Evolutionary conservation across 2,329 filamentous ascomycete species (phyloP), one percentile per base, ranked within the genome.

Genomic region (Arthroderma uncinatum): DNA sequence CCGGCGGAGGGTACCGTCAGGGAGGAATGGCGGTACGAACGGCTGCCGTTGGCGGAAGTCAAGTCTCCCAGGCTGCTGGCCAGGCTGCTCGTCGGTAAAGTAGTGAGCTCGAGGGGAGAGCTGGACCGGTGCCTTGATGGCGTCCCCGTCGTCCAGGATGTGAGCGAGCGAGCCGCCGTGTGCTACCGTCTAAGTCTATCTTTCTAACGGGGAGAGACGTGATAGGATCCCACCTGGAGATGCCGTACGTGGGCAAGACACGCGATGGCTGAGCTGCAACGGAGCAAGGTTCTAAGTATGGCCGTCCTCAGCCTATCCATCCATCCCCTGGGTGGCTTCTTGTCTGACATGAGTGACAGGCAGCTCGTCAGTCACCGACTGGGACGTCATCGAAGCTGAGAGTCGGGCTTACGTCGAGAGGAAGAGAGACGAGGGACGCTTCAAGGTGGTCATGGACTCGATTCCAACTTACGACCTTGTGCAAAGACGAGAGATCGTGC

Each of bases 211-310:
- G n/a, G n/a, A n/a, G 8, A 19, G 21, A 37, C 16, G 5, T 19
- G 36, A 21, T 56, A 56, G 54, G 44, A 52, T 52, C 56, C 37
- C 14, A 39, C 14, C 37, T 57, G 56, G 36, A 53, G 48, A 44
- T 58, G 50, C 30, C 25, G 56, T 12, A 54, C 56, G 4, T 58
- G 56, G 56, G 34, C 42, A 1, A 47, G 12, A 19, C 37, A 44
- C 4, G 52, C 56, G n/a, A 50, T 58, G 39, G 36, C 36, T 54
- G 36, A 58, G 30, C 37, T 57, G 25, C 16, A 39, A 33, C 19
- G 42, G 48, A 48, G 53, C 42, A 28, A 19, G 8, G 37, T 57
- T 23, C 21, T 57, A 34, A 54, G 56, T 53, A 57, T 19, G 21
- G 7, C 34, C 34, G 3, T 12, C 12, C 34, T 14, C 34, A 36